phyloP scores from a whole-genome alignment of 106 monocot species.

The Dendrobium nobile region DNA sequence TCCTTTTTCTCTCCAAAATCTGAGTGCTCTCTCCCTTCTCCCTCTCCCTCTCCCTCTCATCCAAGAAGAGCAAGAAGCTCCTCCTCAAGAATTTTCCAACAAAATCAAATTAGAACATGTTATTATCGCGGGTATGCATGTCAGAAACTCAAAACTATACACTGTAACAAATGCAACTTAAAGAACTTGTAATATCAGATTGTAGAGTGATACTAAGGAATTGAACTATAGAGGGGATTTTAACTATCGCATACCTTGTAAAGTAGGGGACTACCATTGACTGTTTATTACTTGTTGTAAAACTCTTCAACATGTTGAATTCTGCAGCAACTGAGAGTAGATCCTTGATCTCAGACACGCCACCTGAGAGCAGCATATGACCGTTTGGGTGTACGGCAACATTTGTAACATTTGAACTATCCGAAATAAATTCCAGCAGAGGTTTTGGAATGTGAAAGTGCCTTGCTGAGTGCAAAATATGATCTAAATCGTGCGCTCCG shows the following conservation, averaged over 20 bases:
- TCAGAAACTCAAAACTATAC: too few relatives aligned
- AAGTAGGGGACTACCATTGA: conserved; percentile 84
- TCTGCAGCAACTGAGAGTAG: conserved; percentile 45
- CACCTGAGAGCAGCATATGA: conserved; percentile 39
- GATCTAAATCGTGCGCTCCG: conserved; percentile 17
- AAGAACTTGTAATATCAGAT: neutral
- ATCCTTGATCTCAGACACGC: conserved; percentile 39
- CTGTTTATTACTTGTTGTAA: conserved; percentile 22
- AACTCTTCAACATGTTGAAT: conserved; percentile 29
- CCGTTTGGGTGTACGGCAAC: conserved; percentile 30
- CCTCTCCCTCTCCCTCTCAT: too few relatives aligned
- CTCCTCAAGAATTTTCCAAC: too few relatives aligned
- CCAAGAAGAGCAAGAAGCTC: too few relatives aligned
- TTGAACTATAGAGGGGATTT: neutral
- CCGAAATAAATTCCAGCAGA: neutral
- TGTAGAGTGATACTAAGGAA: neutral
- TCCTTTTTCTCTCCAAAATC: too few relatives aligned
- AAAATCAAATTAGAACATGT: too few relatives aligned
- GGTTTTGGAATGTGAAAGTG: neutral
- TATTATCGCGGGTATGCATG: too few relatives aligned
- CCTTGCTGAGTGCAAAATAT: neutral
- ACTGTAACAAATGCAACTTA: neutral
- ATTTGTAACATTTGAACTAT: conserved; percentile 11
- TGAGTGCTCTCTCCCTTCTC: too few relatives aligned
- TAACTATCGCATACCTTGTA: conserved; percentile 29